phyloP scores from a whole-genome alignment of 2,329 filamentous ascomycete genomes.

The Colletotrichum euphorbiae region DNA sequence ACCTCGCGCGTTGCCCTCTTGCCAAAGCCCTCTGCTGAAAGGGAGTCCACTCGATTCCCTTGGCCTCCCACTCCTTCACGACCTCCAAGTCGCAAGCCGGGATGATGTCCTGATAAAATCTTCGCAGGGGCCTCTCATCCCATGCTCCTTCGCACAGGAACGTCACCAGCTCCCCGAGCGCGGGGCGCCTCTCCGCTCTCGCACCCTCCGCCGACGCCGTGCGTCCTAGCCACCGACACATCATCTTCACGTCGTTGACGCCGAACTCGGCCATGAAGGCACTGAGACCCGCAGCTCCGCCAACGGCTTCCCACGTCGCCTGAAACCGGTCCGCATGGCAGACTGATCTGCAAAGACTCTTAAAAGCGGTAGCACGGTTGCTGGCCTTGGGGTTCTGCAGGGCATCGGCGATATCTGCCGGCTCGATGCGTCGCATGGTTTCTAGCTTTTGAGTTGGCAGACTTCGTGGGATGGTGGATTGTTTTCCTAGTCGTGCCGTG shows the following conservation, averaged over 20 bases:
- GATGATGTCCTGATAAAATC: slow-evolving; percentile 43
- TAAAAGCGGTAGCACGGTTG: slow-evolving; percentile 40
- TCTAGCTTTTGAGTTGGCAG: neutral
- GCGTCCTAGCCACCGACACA: slow-evolving; percentile 42
- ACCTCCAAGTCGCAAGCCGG: slow-evolving; percentile 42
- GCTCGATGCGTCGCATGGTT: neutral
- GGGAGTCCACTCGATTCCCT: slow-evolving; percentile 8
- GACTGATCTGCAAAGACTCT: slow-evolving; percentile 41
- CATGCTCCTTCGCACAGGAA: slow-evolving; percentile 32
- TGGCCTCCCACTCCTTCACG: slow-evolving; percentile 41
- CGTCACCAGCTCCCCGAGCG: slow-evolving; percentile 41
- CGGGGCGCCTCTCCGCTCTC: slow-evolving; percentile 42
- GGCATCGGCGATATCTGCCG: neutral
- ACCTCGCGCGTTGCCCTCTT: neutral
- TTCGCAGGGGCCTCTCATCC: slow-evolving; percentile 42
- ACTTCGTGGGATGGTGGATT: no score
- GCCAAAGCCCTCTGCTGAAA: slow-evolving; percentile 7
- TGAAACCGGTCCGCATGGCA: slow-evolving; percentile 42
- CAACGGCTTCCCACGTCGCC: slow-evolving; percentile 42
- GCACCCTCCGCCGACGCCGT: slow-evolving; percentile 42
- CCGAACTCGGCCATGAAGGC: slow-evolving; percentile 45
- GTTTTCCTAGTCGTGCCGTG: neutral
- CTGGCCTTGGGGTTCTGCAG: slow-evolving; percentile 35
- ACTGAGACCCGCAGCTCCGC: slow-evolving; percentile 42
- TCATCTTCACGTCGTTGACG: slow-evolving; percentile 40